Evolutionary conservation across 176 grass and related monocot genomes (phyloP).

Genomic region (Oryza punctata): DNA sequence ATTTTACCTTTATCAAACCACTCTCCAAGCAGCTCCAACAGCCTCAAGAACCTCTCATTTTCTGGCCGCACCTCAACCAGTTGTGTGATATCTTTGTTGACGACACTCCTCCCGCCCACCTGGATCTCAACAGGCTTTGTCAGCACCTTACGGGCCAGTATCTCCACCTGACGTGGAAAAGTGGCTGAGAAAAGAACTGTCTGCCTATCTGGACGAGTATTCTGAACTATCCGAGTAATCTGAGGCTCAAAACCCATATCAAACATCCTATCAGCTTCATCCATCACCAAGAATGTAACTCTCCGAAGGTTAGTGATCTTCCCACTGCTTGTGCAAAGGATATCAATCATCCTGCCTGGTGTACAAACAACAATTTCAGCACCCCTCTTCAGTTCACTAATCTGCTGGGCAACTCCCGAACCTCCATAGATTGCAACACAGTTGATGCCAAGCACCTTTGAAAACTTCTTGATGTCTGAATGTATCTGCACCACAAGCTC

Average conservation of each 20-base stretch:
- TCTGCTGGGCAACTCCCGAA: constrained; percentile 96
- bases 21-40: constrained; percentile 90
- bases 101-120: constrained; percentile 92
- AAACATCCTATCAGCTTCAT: constrained; percentile 99
- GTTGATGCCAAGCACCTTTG: constrained; percentile 83
- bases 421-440: constrained; percentile 95
- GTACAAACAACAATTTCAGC: constrained; percentile 95
- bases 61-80: constrained; percentile 87
- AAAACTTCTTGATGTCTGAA: constrained; percentile 89
- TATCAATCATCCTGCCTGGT: constrained; percentile 95
- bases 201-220: constrained; percentile 83
- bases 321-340: constrained; percentile 86
- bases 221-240: constrained; percentile 89
- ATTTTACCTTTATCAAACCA: constrained; percentile 94
- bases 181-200: constrained; percentile 96
- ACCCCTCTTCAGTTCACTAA: constrained; percentile 93
- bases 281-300: constrained; percentile 93
- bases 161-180: constrained; percentile 93
- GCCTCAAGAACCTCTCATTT: constrained; percentile 69
- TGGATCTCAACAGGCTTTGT: constrained; percentile 90
- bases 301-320: constrained; percentile 96
- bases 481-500: constrained; percentile 96
- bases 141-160: constrained; percentile 83
- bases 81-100: constrained; percentile 93
- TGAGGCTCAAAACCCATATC: constrained; percentile 99